Evolutionary conservation across 2,329 filamentous ascomycete genomes (phyloP).

Genomic region (Aureobasidium vineae): DNA sequence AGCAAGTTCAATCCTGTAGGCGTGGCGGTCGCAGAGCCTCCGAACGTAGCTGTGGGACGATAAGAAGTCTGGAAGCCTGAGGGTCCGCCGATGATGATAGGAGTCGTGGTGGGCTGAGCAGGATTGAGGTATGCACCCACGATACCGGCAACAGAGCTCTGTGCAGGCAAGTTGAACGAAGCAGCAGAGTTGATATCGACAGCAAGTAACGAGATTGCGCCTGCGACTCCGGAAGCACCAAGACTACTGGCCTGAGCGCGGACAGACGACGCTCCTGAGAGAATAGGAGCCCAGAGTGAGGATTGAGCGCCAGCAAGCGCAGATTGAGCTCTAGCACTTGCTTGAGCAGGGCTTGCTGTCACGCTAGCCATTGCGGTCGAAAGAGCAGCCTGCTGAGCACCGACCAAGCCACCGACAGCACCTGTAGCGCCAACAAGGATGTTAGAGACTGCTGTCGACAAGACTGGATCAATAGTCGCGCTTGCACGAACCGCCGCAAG

Average conservation of each 20-base stretch:
- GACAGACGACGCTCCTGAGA: neutral
- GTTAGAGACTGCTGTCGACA: slow-evolving; percentile 3
- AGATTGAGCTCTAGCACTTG: neutral
- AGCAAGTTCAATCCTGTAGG: neutral
- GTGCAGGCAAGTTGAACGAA: neutral
- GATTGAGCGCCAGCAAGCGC: neutral
- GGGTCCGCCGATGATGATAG: neutral
- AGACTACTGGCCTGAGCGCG: neutral
- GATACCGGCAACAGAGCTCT: neutral
- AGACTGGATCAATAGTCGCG: neutral
- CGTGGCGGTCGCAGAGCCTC: neutral
- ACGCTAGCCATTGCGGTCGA: neutral
- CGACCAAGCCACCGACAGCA: neutral
- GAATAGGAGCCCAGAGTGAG: neutral
- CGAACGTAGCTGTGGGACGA: neutral
- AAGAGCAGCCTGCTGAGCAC: neutral
- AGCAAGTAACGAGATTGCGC: neutral
- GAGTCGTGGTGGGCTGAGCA: neutral
- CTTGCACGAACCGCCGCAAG: neutral
- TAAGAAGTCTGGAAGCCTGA: slow-evolving; percentile 11
- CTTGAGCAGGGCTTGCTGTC: neutral
- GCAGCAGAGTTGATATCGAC: slow-evolving; percentile 10
- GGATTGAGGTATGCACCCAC: neutral
- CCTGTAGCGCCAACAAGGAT: slow-evolving; percentile 7
- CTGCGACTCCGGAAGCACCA: neutral